Conservation (phyloP, 2,329 filamentous ascomycete genomes). For the Tolypocladium inflatum region DNA sequence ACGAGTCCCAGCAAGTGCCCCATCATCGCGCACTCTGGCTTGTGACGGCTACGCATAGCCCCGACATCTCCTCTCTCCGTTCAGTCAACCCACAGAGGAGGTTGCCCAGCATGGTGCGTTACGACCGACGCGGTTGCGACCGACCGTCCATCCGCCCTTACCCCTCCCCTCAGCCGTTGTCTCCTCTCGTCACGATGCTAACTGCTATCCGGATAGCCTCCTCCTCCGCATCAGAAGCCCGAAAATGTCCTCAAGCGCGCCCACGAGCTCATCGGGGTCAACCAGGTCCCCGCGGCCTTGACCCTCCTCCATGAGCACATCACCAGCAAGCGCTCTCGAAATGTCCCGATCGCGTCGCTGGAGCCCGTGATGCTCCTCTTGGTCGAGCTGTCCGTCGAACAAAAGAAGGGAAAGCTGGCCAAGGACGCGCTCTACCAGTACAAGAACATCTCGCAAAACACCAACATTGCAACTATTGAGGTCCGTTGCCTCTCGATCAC, state of each 20-base stretch:
- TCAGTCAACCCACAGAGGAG: constrained; percentile 34
- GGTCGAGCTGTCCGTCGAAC: constrained; percentile 91
- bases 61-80: constrained; percentile 25
- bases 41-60: constrained; percentile 27
- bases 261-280: constrained; percentile 96
- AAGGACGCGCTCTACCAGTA: constrained; percentile 99
- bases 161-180: constrained; percentile 15
- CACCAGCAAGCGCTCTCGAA: constrained; percentile 94
- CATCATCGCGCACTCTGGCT: constrained; percentile 24
- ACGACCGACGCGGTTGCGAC: not conserved
- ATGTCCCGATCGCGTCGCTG: constrained; percentile 89
- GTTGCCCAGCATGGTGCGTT: constrained; percentile 42
- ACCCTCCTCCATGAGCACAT: constrained; percentile 98
- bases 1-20: constrained; percentile 28
- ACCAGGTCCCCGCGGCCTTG: constrained; percentile 84
- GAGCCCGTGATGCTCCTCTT: constrained; percentile 98
- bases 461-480: constrained; percentile 96
- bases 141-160: constrained; percentile 12
- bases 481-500: constrained; percentile 31
- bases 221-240: constrained; percentile 92
- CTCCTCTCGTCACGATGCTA: constrained; percentile 14
- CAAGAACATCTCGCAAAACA: constrained; percentile 99
- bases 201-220: constrained; percentile 52
- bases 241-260: constrained; percentile 99
- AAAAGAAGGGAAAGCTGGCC: constrained; percentile 95